Evolutionary conservation across 176 grass and related monocot genomes (phyloP), one percentile per base, ranked within the genome.

Genomic region (Alloteropsis semialata): DNA sequence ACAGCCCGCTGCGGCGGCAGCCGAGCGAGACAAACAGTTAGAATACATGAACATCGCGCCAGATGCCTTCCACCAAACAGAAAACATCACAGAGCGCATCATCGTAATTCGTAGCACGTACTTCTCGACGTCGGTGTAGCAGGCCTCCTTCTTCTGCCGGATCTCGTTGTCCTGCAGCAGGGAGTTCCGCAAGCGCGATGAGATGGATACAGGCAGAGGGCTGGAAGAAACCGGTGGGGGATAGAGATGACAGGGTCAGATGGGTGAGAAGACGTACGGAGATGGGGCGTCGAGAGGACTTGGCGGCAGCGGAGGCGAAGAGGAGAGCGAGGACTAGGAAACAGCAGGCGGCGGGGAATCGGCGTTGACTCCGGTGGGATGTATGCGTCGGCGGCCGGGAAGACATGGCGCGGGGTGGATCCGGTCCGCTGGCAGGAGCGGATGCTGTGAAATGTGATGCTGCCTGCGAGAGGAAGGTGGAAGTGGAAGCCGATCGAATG

Each of bases 81-180:
- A 76, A 51, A 76, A 71, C 66, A 49, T 6, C 2, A 33, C 4
- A 28, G 24, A 65, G 36, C 36, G 1, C 16, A 70, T 44, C 51
- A 46, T 46, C 69, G 22, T 27, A 16, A 38, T 34, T 46, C 69
- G 22, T 27, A 16, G 29, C 64, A 85, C 78, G 61, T 72, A 98
- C 96, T 92, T 95, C 82, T 95, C 96, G 81, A 98, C 59, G 56
- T 98, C 96, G 34, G 89, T 91, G 85, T 98, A 95, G 91, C 96
- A 98, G 69, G 84, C 75, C 75, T 73, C 62, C 89, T 95, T 98
- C 84, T 93, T 98, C 74, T 88, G 84, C 57, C 82, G 82, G 85
- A 98, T 91, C 91, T 98, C 92, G 45, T 16, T 76, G 79, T 95
- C 96, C 96, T 95, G 61, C 18, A 49, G 11, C 72, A 32, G 2